Evolutionary conservation across 352 stramenopile genomes (phyloP), one percentile per base, ranked within the genome.

Genomic region (Pythium vanterpoolii): DNA sequence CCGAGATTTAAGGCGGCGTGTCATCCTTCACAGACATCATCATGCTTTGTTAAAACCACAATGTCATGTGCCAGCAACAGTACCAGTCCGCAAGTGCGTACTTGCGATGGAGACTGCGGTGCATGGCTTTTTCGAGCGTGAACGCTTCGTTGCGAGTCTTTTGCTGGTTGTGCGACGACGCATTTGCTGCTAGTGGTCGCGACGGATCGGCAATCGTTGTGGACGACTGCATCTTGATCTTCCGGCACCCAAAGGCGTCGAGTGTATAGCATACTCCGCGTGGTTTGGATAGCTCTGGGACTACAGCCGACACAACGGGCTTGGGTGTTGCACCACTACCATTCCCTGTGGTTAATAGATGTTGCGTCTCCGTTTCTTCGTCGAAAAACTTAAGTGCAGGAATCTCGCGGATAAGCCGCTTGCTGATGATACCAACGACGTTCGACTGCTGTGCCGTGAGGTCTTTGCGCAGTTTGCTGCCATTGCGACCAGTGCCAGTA

Each of bases 371-470:
- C 13, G 14, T 43, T 13, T 72, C 60, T 54, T 87, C 78, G 53
- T 89, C 77, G 48, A 93, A 93, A 68, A 90, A 93, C 42, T 89
- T 86, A 23, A 93, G 67, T 5, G 83, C 83, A 0, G 79, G 83
- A 18, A 93, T 79, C 28, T 90, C 76, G 24, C 79, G 72, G 42
- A 90, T 86, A 56, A 90, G 66, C n/a, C 79, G 72, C 9, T 76
- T 76, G 56, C 80, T 89, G 62, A 93, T 59, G 39, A 93, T 90
- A 19, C 79, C 80, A 9, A 88, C 79, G 30, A 93, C 76, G 60
- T 85, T 86, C 5, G 73, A 77, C 26, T 82, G 83, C 47, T 89
- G 71, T 1, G 79, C 74, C 28, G 70, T 64, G 19, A 88, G 56
- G 45, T 88, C 77, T 16, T 72, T 79, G 9, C 77, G 71, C 10